phyloP scores from a whole-genome alignment of 805 yeast species.

The Crinitomyces ghanaensis region DNA sequence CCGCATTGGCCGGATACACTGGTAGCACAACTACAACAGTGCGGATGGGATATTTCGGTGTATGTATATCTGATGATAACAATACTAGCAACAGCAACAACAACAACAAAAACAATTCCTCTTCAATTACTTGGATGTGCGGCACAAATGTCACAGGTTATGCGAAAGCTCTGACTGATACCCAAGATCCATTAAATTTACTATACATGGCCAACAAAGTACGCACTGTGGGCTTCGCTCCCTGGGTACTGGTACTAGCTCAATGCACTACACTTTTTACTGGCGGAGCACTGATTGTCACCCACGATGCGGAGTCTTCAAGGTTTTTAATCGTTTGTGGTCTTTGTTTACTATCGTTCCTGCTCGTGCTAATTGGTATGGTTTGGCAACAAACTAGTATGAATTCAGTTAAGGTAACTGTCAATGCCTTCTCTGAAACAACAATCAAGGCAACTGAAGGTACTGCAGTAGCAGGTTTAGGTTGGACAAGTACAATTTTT shows the following conservation, averaged over 20 bases:
- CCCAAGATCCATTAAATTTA: constrained; percentile 16
- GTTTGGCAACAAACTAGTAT: constrained; percentile 17
- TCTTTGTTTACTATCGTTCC: constrained; percentile 6
- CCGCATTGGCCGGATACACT: constrained; percentile 8
- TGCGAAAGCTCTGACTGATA: constrained; percentile 4
- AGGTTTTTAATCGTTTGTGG: constrained; percentile 11
- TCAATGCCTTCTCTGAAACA: constrained; percentile 6
- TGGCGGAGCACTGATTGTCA: constrained; percentile 9
- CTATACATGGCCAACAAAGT: constrained; percentile 10
- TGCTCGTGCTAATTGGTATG: constrained; percentile 13
- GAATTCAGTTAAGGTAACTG: constrained; percentile 4
- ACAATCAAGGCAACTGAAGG: constrained; percentile 10
- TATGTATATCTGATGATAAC: too few species aligned
- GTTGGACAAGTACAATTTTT: constrained; percentile 14
- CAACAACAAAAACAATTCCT: constrained; percentile 2
- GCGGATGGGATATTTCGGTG: constrained; percentile 15
- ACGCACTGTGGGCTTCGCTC: constrained; percentile 8
- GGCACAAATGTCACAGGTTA: constrained; percentile 9
- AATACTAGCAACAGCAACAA: constrained; percentile 2
- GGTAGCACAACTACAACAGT: constrained; percentile 8
- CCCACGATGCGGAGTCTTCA: constrained; percentile 5
- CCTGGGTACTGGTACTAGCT: constrained; percentile 14
- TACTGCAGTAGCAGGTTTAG: constrained; percentile 13
- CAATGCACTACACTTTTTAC: constrained; percentile 10
- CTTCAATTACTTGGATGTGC: constrained; percentile 13